phyloP scores from a whole-genome alignment of 495 filamentous ascomycete species.

The Neurospora sp. region DNA sequence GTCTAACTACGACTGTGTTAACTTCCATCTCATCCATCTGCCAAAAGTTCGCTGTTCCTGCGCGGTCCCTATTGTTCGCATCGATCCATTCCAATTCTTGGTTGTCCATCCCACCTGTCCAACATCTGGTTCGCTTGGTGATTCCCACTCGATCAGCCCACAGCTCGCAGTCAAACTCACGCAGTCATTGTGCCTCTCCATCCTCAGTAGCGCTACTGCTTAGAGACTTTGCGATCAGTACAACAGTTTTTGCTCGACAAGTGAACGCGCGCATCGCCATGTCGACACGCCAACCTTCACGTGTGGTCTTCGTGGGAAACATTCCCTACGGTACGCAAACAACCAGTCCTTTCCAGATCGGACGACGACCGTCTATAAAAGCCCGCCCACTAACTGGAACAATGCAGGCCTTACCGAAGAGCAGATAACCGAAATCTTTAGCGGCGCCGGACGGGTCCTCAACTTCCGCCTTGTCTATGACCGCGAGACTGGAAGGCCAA shows the following conservation, averaged over 20 bases:
- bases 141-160: not conserved
- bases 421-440: slow-evolving; percentile 85
- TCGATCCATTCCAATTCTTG: not conserved
- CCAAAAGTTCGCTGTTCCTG: not conserved
- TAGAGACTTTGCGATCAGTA: not conserved
- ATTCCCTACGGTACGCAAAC: slow-evolving; percentile 55
- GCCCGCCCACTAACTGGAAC: not conserved
- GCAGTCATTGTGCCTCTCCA: not conserved
- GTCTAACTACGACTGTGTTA: not conserved
- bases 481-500: slow-evolving; percentile 85
- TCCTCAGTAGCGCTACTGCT: not conserved
- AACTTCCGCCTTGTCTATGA: slow-evolving; percentile 94
- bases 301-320: slow-evolving; percentile 74
- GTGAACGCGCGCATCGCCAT: slow-evolving; percentile 21
- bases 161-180: not conserved
- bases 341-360: not conserved
- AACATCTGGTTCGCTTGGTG: not conserved
- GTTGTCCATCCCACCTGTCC: not conserved
- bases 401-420: slow-evolving; percentile 77
- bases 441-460: slow-evolving; percentile 75
- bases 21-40: not conserved
- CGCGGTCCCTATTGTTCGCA: not conserved
- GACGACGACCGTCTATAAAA: not conserved
- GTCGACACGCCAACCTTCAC: slow-evolving; percentile 41
- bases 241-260: not conserved